Evolutionary conservation across 306 rosid species (phyloP).

Genomic region (Leucaena leucocephala): DNA sequence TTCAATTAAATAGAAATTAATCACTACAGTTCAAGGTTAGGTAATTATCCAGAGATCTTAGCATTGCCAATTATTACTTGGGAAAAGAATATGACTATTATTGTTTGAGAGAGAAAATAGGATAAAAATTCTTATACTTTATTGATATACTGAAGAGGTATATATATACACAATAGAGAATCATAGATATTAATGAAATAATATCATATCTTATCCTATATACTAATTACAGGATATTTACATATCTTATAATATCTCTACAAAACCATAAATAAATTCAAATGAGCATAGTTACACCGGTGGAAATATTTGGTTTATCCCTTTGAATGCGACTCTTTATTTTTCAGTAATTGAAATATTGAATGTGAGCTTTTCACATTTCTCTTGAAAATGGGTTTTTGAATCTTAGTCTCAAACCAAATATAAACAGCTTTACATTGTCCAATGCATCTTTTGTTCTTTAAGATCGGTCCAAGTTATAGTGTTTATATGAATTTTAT

Average conservation of each 20-base stretch:
- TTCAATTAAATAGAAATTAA: conserved; percentile 23
- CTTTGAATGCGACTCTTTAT: neutral
- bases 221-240: too few relatives aligned
- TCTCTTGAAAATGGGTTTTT: neutral
- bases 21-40: conserved; percentile 6
- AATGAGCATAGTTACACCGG: neutral
- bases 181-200: too few relatives aligned
- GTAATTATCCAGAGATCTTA: neutral
- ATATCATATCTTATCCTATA: too few relatives aligned
- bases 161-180: too few relatives aligned
- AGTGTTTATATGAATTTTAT: neutral
- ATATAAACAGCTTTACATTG: neutral
- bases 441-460: conserved; percentile 10
- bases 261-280: neutral
- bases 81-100: neutral
- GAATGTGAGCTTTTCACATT: neutral
- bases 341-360: neutral
- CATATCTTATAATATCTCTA: too few relatives aligned
- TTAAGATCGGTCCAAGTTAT: neutral
- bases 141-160: too few relatives aligned
- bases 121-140: too few relatives aligned
- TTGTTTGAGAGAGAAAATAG: too few relatives aligned
- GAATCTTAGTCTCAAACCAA: neutral
- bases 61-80: neutral
- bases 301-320: too few relatives aligned